Conservation (phyloP, 306 rosid species). For the Quercus glauca region DNA sequence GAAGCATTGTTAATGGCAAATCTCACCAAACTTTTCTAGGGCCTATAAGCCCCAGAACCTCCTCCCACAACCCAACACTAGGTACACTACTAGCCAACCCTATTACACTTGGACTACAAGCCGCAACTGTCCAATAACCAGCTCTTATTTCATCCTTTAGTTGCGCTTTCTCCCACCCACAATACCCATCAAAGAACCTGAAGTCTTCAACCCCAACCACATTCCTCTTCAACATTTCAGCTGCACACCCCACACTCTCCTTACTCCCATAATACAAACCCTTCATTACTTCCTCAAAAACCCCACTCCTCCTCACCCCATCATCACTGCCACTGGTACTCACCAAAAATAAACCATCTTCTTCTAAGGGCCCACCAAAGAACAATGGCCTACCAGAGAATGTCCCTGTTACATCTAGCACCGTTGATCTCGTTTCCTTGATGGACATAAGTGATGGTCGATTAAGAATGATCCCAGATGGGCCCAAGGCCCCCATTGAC, state of each 20-base stretch:
- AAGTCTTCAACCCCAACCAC: constrained; percentile 57
- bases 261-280: constrained; percentile 78
- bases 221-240: constrained; percentile 81
- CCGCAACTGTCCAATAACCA: constrained; percentile 90
- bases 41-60: constrained; percentile 74
- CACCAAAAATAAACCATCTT: constrained; percentile 68
- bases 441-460: constrained; percentile 86
- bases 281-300: constrained; percentile 78
- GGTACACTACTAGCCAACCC: constrained; percentile 38
- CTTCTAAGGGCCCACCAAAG: constrained; percentile 90
- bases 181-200: constrained; percentile 89
- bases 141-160: constrained; percentile 57
- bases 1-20: too few relatives aligned
- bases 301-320: constrained; percentile 58
- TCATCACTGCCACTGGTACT: constrained; percentile 40
- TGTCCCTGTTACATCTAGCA: constrained; percentile 53
- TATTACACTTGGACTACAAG: constrained; percentile 77
- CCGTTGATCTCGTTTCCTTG: constrained; percentile 73
- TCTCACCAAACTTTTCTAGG: constrained; percentile 59
- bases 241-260: constrained; percentile 80
- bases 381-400: constrained; percentile 68
- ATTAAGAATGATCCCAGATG: constrained; percentile 74
- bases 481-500: constrained; percentile 69
- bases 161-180: constrained; percentile 88
- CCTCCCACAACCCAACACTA: constrained; percentile 69